A percentile compares a stretch with the other conserved stretches of the same genome.
Conservation (phyloP, 164 flowering plant genomes). For the Hamamelis virginiana region DNA sequence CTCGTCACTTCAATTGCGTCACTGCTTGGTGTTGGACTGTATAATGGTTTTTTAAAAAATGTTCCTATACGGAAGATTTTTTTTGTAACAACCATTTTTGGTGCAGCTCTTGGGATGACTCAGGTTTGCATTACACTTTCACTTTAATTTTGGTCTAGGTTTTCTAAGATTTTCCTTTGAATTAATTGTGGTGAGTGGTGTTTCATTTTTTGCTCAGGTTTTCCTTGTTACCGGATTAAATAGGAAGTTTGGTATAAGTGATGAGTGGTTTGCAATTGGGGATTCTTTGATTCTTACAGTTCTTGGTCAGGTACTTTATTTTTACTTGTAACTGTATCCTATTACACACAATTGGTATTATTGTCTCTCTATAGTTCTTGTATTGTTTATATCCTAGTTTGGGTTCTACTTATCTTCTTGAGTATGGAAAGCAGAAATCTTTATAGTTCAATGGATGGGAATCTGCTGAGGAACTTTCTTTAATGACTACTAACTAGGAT, state of each 20-base stretch:
- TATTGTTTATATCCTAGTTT: no score
- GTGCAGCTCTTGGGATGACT: constrained; percentile 90
- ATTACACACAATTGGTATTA: not conserved
- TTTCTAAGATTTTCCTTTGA: not conserved
- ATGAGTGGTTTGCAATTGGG: constrained; percentile 97
- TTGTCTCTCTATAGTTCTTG: not conserved
- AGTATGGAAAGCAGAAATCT: no score
- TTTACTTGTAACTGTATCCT: not conserved
- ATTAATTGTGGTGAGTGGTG: not conserved
- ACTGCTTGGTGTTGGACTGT: constrained; percentile 88
- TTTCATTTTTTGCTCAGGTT: constrained; percentile 36
- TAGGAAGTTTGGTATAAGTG: constrained; percentile 83
- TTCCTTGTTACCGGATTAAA: constrained; percentile 91
- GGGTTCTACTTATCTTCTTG: no score
- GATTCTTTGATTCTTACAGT: constrained; percentile 92
- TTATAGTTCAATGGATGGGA: no score
- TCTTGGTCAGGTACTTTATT: constrained; percentile 69
- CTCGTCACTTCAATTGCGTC: constrained; percentile 96
- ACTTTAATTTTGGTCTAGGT: not conserved
- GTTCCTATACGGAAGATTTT: constrained; percentile 85
- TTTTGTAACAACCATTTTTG: constrained; percentile 65
- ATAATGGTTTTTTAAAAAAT: constrained; percentile 85
- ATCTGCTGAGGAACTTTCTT: no score
- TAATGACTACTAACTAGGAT: no score
- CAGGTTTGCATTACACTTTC: constrained; percentile 51